Percentiles rank a stretch among this genome's conserved stretches.
phyloP scores from a whole-genome alignment of 192 early-diverging fungal genomes.

The Gigaspora rosea region DNA sequence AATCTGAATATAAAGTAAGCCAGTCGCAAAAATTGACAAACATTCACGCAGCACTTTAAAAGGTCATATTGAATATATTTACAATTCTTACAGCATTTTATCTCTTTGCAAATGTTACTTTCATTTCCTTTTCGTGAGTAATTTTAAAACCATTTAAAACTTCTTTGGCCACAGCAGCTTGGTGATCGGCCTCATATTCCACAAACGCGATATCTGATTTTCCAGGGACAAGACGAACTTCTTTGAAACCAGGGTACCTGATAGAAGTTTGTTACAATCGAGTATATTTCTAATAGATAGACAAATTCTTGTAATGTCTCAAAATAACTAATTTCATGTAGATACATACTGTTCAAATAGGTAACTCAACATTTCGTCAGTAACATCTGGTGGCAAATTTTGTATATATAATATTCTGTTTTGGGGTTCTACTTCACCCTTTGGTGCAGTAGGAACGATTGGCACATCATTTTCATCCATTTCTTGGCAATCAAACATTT shows the following conservation, averaged over 20 bases:
- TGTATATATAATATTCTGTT: slow-evolving; percentile 50
- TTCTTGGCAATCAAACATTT: too few species aligned
- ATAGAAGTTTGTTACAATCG: too few species aligned
- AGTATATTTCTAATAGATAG: too few species aligned
- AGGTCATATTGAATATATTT: too few species aligned
- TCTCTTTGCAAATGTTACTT: slow-evolving; percentile 58
- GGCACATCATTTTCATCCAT: background rate
- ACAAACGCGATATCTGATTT: slow-evolving; percentile 68
- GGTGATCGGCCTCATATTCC: slow-evolving; percentile 57
- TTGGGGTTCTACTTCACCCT: slow-evolving; percentile 24
- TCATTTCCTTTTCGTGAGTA: slow-evolving; percentile 47
- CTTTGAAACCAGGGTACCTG: slow-evolving; percentile 61
- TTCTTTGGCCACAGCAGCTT: slow-evolving; percentile 56
- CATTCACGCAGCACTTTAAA: too few species aligned
- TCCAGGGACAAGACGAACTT: slow-evolving; percentile 66
- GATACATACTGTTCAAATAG: slow-evolving; percentile 60
- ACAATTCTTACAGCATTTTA: slow-evolving; percentile 16
- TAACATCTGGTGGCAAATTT: slow-evolving; percentile 45
- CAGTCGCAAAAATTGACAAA: too few species aligned
- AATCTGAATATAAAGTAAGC: too few species aligned
- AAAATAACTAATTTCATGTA: background rate
- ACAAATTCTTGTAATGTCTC: too few species aligned
- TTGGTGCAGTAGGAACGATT: slow-evolving; percentile 36
- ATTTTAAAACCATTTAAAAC: slow-evolving; percentile 63
- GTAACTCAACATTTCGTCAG: slow-evolving; percentile 50